phyloP scores from a whole-genome alignment of 768 basidiomycete genomes.

The Neoboletus subvelutipes region DNA sequence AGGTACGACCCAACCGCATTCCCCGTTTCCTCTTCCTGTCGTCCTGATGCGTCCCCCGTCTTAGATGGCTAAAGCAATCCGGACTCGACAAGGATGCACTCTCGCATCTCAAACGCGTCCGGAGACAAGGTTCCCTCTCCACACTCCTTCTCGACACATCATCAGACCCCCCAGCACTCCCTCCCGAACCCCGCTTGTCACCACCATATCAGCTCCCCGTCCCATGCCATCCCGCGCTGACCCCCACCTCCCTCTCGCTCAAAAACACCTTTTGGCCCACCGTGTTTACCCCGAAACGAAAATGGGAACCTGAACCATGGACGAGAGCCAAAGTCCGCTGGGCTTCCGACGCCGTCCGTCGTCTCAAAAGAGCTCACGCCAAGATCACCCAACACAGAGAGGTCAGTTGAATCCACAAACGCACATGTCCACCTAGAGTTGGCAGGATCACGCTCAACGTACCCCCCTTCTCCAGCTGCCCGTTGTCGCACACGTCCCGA shows the following conservation, averaged over 20 bases:
- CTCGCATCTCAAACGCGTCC: conserved; percentile 75
- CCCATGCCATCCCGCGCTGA: conserved; percentile 67
- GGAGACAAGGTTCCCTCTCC: conserved; percentile 46
- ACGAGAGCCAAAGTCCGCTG: conserved; percentile 63
- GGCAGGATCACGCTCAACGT: not conserved
- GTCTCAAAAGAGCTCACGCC: conserved; percentile 49
- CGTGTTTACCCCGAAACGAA: conserved; percentile 65
- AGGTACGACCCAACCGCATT: conserved; percentile 42
- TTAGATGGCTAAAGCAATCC: conserved; percentile 68
- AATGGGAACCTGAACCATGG: conserved; percentile 68
- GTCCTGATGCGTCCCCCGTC: not conserved
- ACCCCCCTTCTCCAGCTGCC: conserved; percentile 51
- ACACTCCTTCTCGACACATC: conserved; percentile 57
- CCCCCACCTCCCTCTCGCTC: conserved; percentile 56
- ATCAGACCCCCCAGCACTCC: conserved; percentile 46
- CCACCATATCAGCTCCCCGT: conserved; percentile 59
- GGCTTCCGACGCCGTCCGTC: conserved; percentile 69
- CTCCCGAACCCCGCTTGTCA: conserved; percentile 45
- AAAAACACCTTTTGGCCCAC: conserved; percentile 89
- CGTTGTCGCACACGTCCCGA: conserved; percentile 69
- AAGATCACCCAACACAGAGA: conserved; percentile 52
- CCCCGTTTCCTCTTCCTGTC: not conserved
- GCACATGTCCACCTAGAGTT: too few relatives aligned
- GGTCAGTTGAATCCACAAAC: conserved; percentile 39
- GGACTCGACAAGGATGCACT: conserved; percentile 61